These are phyloP conservation scores for Solanum hybrid DNA, from an alignment of 305 asterid genomes.

Conservation along the genomic window DNA sequence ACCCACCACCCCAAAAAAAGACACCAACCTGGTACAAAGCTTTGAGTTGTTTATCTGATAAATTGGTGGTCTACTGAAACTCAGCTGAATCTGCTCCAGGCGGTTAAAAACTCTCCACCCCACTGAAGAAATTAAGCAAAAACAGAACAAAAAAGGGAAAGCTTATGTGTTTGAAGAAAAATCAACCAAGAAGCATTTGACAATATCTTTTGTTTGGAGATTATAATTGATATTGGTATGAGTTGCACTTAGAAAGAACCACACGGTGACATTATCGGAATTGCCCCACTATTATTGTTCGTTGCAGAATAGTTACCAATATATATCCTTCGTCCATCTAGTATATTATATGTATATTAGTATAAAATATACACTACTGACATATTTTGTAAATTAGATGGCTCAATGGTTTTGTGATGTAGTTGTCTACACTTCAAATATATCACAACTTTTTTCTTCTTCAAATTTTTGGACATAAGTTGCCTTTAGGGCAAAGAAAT, in stretches of 20 bases:
- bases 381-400: background rate
- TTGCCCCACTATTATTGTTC: background rate
- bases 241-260: background rate
- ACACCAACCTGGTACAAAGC: slow-evolving; percentile 47
- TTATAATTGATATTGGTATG: background rate
- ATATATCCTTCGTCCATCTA: background rate
- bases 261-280: background rate
- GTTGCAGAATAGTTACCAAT: background rate
- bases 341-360: background rate
- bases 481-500: background rate
- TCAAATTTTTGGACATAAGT: background rate
- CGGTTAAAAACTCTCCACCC: slow-evolving; percentile 61
- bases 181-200: background rate
- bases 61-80: slow-evolving; percentile 26
- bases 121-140: slow-evolving; percentile 27
- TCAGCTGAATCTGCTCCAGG: slow-evolving; percentile 40
- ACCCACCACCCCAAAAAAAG: background rate
- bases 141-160: background rate
- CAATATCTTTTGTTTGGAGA: background rate
- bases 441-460: background rate
- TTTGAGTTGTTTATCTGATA: slow-evolving; percentile 47
- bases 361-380: background rate
- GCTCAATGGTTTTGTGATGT: background rate
- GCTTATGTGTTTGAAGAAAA: background rate
- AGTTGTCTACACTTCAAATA: background rate